Evolutionary conservation across 108 stramenopile genomes (phyloP).

Genomic region (Cyclotella atomus): DNA sequence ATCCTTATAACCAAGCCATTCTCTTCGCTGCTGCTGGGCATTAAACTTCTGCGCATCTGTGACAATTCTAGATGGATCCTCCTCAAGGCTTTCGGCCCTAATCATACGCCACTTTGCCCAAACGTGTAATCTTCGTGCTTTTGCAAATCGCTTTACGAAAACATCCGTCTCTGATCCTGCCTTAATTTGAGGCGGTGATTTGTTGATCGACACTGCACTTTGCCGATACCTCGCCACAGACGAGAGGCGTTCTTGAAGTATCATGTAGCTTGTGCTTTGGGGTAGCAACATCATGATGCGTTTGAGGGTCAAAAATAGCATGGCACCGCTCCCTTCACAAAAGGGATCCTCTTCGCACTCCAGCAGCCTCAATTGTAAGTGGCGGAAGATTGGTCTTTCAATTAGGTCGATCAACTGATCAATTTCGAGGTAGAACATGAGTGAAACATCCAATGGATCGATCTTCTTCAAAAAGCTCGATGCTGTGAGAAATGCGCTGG

Average conservation of each 20-base stretch:
- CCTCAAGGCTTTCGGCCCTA: conserved; percentile 75
- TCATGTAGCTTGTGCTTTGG: conserved; percentile 80
- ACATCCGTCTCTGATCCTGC: conserved; percentile 53
- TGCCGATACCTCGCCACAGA: conserved; percentile 80
- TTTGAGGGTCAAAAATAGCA: conserved; percentile 80
- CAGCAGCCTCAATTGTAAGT: conserved; percentile 84
- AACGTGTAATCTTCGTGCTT: conserved; percentile 73
- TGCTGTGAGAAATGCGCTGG: conserved; percentile 73
- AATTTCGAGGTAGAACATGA: conserved; percentile 80
- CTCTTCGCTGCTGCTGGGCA: conserved; percentile 60
- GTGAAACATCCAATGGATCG: conserved; percentile 77
- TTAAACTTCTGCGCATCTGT: conserved; percentile 40
- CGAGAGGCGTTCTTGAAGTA: conserved; percentile 71
- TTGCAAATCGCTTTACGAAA: conserved; percentile 65
- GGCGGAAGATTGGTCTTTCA: conserved; percentile 86
- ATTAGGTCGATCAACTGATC: conserved; percentile 84
- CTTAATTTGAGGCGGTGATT: conserved; percentile 23
- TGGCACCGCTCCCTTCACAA: conserved; percentile 82
- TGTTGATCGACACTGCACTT: conserved; percentile 49
- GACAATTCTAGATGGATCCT: conserved; percentile 22
- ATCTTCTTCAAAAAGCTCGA: conserved; percentile 69
- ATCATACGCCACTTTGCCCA: conserved; percentile 77
- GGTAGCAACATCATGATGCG: conserved; percentile 82
- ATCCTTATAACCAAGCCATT: conserved; percentile 72
- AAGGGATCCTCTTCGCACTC: conserved; percentile 72